A percentile compares a stretch with the other conserved stretches of the same genome.
phyloP scores from a whole-genome alignment of 257 asterid species.

The Catharanthus roseus region DNA sequence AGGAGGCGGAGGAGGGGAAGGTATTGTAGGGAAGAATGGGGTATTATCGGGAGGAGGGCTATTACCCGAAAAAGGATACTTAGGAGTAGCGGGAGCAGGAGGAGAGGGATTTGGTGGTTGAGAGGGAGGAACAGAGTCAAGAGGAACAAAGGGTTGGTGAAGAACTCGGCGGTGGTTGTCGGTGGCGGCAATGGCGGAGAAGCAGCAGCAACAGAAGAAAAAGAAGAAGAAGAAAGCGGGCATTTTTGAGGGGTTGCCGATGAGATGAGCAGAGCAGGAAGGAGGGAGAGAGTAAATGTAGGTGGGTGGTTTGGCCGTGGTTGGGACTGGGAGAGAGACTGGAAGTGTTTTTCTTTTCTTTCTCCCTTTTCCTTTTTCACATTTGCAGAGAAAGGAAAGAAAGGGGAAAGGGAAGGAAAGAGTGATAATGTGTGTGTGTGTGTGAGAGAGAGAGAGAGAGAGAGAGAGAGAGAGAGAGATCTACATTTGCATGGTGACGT shows the following conservation, averaged over 20 bases:
- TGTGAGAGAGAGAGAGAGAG: too few species aligned
- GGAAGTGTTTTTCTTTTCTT: too few species aligned
- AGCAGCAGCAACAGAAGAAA: conserved; percentile 6
- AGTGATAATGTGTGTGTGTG: neutral
- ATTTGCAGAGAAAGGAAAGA: neutral
- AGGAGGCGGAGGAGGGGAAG: conserved; percentile 60
- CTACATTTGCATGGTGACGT: conserved; percentile 18
- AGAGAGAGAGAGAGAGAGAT: neutral
- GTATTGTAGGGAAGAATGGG: conserved; percentile 47
- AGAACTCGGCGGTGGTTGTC: conserved; percentile 56
- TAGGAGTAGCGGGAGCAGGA: conserved; percentile 42
- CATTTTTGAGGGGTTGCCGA: conserved; percentile 8
- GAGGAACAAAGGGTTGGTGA: conserved; percentile 61
- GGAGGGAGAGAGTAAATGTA: neutral
- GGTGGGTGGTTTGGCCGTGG: neutral
- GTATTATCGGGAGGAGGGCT: conserved; percentile 31
- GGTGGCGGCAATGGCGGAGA: conserved; percentile 18
- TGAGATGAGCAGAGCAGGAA: conserved; percentile 1
- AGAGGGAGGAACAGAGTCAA: conserved; percentile 38
- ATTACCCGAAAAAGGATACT: conserved; percentile 44
- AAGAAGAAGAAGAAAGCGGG: conserved; percentile 19
- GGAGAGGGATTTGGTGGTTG: conserved; percentile 35
- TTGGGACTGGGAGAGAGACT: conserved; percentile 2
- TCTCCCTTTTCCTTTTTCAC: conserved; percentile 12
- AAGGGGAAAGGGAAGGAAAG: neutral